Base-by-base conservation (phyloP, 306 rosid genomes). In the Vigna angularis region DNA sequence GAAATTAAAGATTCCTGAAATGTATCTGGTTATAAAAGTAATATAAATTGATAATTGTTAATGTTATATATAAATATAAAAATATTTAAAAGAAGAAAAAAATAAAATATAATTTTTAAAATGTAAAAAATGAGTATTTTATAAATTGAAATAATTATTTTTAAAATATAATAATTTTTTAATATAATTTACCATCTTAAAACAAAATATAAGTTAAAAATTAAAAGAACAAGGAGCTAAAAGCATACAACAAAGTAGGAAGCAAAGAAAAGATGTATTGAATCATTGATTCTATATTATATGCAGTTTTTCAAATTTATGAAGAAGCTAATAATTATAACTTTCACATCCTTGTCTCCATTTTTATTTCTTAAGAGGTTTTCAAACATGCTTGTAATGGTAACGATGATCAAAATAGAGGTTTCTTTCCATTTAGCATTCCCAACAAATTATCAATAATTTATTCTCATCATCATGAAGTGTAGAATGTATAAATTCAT, bases 401-500 rank as follows among this genome's bases (percentile, higher is more conserved):
- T 7, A 67, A 34, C 47, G 40, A 15, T 53, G 76, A 79, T 91
- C 87, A 91, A 84, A 93, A 93, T 47, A 95, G 83, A 76, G 99
- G 98, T 82, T 87, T 95, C 89, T 81, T 93, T 56, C 98, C 99
- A 72, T 87, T 86, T 53, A 95, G 81, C 87, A 93, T 83, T 78
- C 89, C 97, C 84, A 93, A 28, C 90, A 95, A 87, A 75, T 90
- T 94, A 80, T 93, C 96, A 11, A 93, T 81, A 77, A 95, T 69
- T 88, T 92, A 64, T 76, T 72, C 72, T 96, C 96, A 7, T 63
- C 87, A 65, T 93, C 96, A 2, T 94, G 94, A 70, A 95, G 83
- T 73, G 98, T 98, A 63, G 98, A 95, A 90, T 93, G 99, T 98
- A 93, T 91, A 79, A 80, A 93, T 81, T 95, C 98, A 5, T 91